These are phyloP conservation scores for Aspergillus campestris DNA, from an alignment of 495 filamentous ascomycete genomes.

Conservation along the genomic window DNA sequence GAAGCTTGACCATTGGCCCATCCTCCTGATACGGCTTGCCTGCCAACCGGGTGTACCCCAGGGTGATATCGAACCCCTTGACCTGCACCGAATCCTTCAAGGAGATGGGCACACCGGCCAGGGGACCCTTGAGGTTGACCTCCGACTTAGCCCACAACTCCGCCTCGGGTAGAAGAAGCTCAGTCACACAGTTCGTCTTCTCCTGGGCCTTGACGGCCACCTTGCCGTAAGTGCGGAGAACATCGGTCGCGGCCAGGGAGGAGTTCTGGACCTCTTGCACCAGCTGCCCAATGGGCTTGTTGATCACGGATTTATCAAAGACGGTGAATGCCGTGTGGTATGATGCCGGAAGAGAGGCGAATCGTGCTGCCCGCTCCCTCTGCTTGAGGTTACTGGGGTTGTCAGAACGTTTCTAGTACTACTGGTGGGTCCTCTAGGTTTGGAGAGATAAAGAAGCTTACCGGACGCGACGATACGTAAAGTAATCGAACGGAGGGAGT, in stretches of 20 bases:
- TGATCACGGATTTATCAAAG: slow-evolving; percentile 55
- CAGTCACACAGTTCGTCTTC: slow-evolving; percentile 86
- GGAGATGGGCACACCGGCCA: slow-evolving; percentile 84
- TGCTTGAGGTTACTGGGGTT: slow-evolving; percentile 67
- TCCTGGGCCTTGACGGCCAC: slow-evolving; percentile 75
- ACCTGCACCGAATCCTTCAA: slow-evolving; percentile 85
- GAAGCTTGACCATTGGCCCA: slow-evolving; percentile 63
- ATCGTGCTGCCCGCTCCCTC: slow-evolving; percentile 57
- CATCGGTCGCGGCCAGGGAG: slow-evolving; percentile 55
- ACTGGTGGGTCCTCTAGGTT: neutral
- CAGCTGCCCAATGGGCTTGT: slow-evolving; percentile 66
- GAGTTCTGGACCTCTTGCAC: slow-evolving; percentile 69
- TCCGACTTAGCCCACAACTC: slow-evolving; percentile 65
- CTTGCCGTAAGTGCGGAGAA: slow-evolving; percentile 87
- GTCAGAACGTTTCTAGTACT: slow-evolving; percentile 1
- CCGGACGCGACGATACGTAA: slow-evolving; percentile 47
- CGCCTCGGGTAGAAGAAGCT: slow-evolving; percentile 74
- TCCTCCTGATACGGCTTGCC: slow-evolving; percentile 57
- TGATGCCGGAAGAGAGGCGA: slow-evolving; percentile 51
- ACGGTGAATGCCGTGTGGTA: slow-evolving; percentile 59
- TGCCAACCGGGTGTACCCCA: slow-evolving; percentile 70
- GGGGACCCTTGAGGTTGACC: slow-evolving; percentile 70
- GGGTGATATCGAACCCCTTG: slow-evolving; percentile 75
- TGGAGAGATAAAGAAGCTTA: slow-evolving; percentile 18
- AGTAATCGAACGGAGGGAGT: slow-evolving; percentile 53